These are phyloP conservation scores for Pseudozyma thailandica DNA, from an alignment of 1,284 basidiomycete species.

Conservation along the genomic window DNA sequence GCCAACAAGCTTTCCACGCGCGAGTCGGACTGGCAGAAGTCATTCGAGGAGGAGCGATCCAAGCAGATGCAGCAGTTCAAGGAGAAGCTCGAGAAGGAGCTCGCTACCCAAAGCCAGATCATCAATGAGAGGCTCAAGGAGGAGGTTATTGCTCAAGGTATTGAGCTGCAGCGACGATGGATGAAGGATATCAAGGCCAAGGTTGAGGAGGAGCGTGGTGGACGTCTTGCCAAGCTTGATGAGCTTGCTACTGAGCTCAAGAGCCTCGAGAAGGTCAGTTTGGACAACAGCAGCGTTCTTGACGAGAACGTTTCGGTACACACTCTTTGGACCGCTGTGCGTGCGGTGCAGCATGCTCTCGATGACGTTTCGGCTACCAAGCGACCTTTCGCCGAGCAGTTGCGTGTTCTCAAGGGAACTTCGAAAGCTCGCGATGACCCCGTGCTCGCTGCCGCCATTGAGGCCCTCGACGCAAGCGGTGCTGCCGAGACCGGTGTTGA, in stretches of 20 bases:
- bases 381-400: constrained; percentile 87
- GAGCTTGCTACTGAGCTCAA: constrained; percentile 90
- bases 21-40: constrained; percentile 85
- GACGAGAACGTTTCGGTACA: constrained; percentile 90
- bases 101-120: constrained; percentile 87
- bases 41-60: constrained; percentile 82
- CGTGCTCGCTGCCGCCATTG: constrained; percentile 54
- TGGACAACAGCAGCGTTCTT: constrained; percentile 88
- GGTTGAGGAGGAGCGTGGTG: constrained; percentile 95
- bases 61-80: constrained; percentile 83
- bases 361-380: constrained; percentile 75
- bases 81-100: constrained; percentile 84
- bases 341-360: constrained; percentile 56
- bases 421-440: constrained; percentile 73
- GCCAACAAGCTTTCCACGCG: constrained; percentile 85
- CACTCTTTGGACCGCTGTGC: constrained; percentile 72
- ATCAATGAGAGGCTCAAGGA: constrained; percentile 88
- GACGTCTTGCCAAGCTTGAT: constrained; percentile 92
- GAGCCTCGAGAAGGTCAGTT: constrained; percentile 86
- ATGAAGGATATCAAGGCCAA: constrained; percentile 93
- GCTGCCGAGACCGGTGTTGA: constrained; percentile 84
- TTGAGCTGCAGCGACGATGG: constrained; percentile 96
- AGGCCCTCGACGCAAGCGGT: constrained; percentile 74
- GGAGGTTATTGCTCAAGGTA: constrained; percentile 94
- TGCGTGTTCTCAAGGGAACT: constrained; percentile 79